Base-by-base conservation (phyloP, 106 monocot species). In the Acorus calamus region DNA sequence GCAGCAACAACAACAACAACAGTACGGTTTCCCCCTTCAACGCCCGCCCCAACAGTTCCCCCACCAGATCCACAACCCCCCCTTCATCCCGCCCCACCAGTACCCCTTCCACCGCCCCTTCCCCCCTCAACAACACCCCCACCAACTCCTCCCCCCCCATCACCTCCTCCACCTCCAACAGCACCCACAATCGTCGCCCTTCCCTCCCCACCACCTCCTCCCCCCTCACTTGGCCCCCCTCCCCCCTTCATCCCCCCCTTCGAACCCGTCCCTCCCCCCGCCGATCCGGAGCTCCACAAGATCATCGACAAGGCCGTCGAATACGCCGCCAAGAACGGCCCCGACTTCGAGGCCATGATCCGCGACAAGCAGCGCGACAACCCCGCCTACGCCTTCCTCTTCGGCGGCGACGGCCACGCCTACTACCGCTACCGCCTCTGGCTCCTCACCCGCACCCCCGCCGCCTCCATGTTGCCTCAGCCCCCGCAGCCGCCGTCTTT, bases 291-390 rank as follows among this genome's bases (percentile, higher is more conserved):
- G 44, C 86, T 94, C 47, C 86, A 89, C 41, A 94, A 94, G 71
- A 60, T 78, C 44, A 94, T 94, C 4, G 94, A 94, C 70, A 89
- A 89, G 71, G 75, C 87, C 48, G 89, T 76, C 0, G 94, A 94
- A 53, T 94, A 94, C 68, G 68, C 77, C 13, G 78, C 81, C 49
- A 94, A 89, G 69, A 94, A 94, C 62, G 94, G 94, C 13, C 94
- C 94, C 6, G 94, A 89, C 51, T 94, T 94, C 12, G 94, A 94
- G 70, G 77, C 66, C 52, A 83, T 94, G 79, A 84, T 94, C 48
- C 94, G 94, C 51, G 94, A 94, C 49, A 94, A 89, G 74, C 89
- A 94, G 70, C 80, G 81, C 4, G 84, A 94, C 44, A 94, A 94
- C 53, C 94, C 89, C 49, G 86, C 74, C 49, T 94, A 94, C 56